Percentiles rank a stretch among this genome's conserved stretches.
These are phyloP conservation scores for Aspergillus puulaauensis DNA, from an alignment of 2,329 filamentous ascomycete species.

Conservation along the genomic window DNA sequence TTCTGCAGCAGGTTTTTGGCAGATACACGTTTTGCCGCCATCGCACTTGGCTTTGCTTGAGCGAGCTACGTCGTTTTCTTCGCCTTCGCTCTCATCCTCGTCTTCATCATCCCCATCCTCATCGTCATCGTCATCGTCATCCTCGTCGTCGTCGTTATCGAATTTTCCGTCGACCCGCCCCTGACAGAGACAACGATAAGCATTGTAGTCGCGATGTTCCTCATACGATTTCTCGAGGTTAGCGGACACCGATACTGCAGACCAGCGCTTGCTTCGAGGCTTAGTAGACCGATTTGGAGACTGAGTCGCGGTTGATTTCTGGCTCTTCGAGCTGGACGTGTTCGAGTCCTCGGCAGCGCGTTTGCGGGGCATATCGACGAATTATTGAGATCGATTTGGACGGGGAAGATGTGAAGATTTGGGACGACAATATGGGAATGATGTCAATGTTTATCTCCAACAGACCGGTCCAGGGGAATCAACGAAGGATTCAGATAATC, in stretches of 20 bases:
- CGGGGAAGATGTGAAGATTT: too few relatives aligned
- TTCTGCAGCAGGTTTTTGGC: slow-evolving; percentile 8
- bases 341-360: too few relatives aligned
- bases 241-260: neutral
- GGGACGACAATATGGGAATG: neutral
- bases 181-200: neutral
- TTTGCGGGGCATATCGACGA: too few relatives aligned
- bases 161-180: neutral
- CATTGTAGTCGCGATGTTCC: neutral
- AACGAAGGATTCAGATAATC: neutral
- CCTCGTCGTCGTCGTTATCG: neutral
- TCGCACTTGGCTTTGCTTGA: slow-evolving; percentile 22
- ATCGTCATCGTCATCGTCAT: slow-evolving; percentile 21
- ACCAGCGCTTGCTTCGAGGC: neutral
- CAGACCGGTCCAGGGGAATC: neutral
- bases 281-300: neutral
- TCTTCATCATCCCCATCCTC: slow-evolving; percentile 17
- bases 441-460: neutral
- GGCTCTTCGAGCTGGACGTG: neutral
- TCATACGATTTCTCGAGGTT: neutral
- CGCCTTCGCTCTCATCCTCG: slow-evolving; percentile 6
- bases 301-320: neutral
- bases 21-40: slow-evolving; percentile 13
- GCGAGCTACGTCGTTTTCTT: neutral
- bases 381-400: neutral